Conservation (phyloP, 2,329 filamentous ascomycete genomes). For the Paraphaeosphaeria sporulosa region DNA sequence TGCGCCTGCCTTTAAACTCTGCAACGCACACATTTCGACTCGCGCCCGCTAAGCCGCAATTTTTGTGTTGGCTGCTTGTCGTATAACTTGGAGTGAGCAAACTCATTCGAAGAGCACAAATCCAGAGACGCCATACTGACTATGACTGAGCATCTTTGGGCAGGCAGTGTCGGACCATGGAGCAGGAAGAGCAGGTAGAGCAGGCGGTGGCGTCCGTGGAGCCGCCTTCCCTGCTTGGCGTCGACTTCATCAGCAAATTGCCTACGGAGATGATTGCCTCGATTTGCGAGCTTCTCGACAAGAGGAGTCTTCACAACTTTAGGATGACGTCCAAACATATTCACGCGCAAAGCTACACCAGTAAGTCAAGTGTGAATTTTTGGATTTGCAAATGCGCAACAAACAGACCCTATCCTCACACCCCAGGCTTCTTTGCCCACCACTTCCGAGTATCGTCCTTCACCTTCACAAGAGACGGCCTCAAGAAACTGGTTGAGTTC, state of each 20-base stretch:
- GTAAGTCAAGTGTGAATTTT: neutral
- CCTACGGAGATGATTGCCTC: constrained; percentile 1
- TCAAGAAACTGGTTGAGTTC: constrained; percentile 7
- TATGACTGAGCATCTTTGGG: neutral
- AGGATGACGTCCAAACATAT: neutral
- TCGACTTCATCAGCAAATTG: neutral
- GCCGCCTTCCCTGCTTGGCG: neutral
- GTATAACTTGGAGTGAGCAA: neutral
- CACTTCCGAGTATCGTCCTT: neutral
- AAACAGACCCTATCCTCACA: neutral
- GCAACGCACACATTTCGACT: neutral
- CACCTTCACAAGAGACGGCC: constrained; percentile 12
- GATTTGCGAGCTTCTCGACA: neutral
- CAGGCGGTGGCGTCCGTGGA: neutral
- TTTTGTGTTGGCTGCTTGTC: neutral
- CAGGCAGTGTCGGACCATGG: neutral
- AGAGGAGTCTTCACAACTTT: neutral
- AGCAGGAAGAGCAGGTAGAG: too few relatives aligned
- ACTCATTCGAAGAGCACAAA: neutral
- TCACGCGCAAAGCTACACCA: neutral
- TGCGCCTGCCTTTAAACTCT: neutral
- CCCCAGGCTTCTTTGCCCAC: neutral
- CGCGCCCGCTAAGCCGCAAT: neutral
- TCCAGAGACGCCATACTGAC: neutral
- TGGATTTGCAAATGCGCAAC: neutral